phyloP scores from a whole-genome alignment of 257 asterid genomes.

The Scutellaria barbata region DNA sequence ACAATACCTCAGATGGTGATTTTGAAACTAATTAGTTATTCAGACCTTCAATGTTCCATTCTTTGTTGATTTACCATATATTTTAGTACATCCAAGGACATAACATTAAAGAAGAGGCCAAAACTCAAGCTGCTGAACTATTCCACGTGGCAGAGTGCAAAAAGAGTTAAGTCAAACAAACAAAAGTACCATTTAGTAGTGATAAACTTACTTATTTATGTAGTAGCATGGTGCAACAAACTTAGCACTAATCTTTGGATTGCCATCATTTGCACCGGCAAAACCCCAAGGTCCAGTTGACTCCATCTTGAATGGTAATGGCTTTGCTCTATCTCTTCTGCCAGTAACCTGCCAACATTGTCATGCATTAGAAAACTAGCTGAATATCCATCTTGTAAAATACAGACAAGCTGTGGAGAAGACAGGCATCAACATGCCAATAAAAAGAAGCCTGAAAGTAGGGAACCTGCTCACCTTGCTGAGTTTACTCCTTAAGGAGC shows the following conservation, averaged over 20 bases:
- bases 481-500: too few relatives aligned
- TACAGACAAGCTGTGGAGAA: too few relatives aligned
- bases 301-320: slow-evolving; percentile 91
- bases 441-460: background rate
- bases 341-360: slow-evolving; percentile 77
- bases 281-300: slow-evolving; percentile 90
- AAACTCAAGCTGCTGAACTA: background rate
- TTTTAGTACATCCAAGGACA: background rate
- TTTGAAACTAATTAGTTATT: background rate
- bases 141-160: background rate
- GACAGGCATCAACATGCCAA: background rate
- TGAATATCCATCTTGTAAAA: background rate
- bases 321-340: slow-evolving; percentile 95
- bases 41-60: background rate
- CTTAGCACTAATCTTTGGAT: slow-evolving; percentile 78
- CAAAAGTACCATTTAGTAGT: background rate
- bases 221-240: slow-evolving; percentile 93
- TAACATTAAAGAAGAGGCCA: background rate
- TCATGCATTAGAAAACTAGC: background rate
- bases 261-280: slow-evolving; percentile 82
- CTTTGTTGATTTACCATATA: background rate
- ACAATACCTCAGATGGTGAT: background rate
- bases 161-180: slow-evolving; percentile 2
- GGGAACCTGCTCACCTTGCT: too few relatives aligned
- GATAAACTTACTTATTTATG: slow-evolving; percentile 75